Conservation (phyloP, 75 land plant species). For the Pinus taeda region DNA sequence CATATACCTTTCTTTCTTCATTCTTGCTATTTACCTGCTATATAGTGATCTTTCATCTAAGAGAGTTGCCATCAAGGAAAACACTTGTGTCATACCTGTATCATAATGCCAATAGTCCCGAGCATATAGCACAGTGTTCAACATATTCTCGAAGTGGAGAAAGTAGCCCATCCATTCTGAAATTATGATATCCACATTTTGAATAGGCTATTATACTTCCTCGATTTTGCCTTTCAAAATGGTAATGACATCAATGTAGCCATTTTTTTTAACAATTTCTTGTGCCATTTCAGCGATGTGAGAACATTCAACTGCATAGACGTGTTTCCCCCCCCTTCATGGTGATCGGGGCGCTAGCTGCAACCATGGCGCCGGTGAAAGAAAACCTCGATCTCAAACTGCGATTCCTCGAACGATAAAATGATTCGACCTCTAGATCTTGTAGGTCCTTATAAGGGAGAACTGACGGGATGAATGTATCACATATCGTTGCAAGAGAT, state of each 20-base stretch:
- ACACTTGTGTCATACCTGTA: too few species aligned
- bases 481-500: conserved; percentile 9
- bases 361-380: too few species aligned
- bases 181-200: conserved; percentile 85
- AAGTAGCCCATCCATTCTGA: conserved; percentile 99
- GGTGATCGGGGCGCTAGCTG: too few species aligned
- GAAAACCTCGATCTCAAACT: too few species aligned
- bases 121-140: conserved; percentile 95
- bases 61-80: too few species aligned
- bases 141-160: conserved; percentile 93
- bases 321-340: too few species aligned
- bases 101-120: conserved; percentile 99
- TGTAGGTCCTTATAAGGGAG: not conserved
- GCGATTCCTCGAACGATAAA: too few species aligned
- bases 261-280: conserved; percentile 85
- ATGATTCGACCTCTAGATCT: conserved; percentile 13
- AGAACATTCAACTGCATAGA: conserved; percentile 99
- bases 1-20: too few species aligned
- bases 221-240: conserved; percentile 95
- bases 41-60: too few species aligned
- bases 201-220: conserved; percentile 78
- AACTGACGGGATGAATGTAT: not conserved
- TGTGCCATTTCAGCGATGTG: conserved; percentile 95
- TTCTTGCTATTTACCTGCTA: too few species aligned
- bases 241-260: conserved; percentile 86